Evolutionary conservation across 306 rosid genomes (phyloP), one percentile per base, ranked within the genome.

Genomic region (Begonia masoniana): DNA sequence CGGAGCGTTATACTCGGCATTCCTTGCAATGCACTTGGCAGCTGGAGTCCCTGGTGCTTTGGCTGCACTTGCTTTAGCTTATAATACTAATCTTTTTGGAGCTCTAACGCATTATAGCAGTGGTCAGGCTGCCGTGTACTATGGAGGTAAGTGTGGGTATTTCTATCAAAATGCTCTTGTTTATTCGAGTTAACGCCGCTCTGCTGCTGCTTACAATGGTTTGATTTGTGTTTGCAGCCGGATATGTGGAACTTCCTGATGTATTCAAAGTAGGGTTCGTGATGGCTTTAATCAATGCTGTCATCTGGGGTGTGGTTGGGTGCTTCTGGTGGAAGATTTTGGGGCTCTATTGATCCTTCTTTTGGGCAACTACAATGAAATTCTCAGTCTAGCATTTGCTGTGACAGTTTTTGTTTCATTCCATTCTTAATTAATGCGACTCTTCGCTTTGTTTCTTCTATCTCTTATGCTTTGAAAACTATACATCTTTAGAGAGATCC

Each of bases 41-140:
- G 99, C 99, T 36, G 95, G 95, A 48, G 99, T 91, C 35, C 96
- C 99, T 13, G 71, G 83, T 41, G 48, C 69, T 23, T 57, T 91
- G 54, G 92, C 96, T 14, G 99, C 96, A 0, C 70, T 91, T 65
- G 83, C 87, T 65, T 70, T 91, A 62, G 85, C 93, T 41, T 91
- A 81, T 66, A 91, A 81, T 47, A 86, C 99, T 36, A 91, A 86
- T 65, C 94, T 86, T 50, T 91, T 86, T 10, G 99, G 99, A 24
- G 96, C 92, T 58, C 24, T 91, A 59, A 79, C 99, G 14, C 99
- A 91, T 71, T 91, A 91, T 51, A 81, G 94, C 75, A 91, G 99
- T 6, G 99, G 99, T 54, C 96, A 86, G 65, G 88, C 99, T 56
- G 99, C 99, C 64, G 96, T 86, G 42, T 91, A 86, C 76, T 91